Base-by-base conservation (phyloP, 495 filamentous ascomycete genomes). In the Delitschia confertaspora region DNA sequence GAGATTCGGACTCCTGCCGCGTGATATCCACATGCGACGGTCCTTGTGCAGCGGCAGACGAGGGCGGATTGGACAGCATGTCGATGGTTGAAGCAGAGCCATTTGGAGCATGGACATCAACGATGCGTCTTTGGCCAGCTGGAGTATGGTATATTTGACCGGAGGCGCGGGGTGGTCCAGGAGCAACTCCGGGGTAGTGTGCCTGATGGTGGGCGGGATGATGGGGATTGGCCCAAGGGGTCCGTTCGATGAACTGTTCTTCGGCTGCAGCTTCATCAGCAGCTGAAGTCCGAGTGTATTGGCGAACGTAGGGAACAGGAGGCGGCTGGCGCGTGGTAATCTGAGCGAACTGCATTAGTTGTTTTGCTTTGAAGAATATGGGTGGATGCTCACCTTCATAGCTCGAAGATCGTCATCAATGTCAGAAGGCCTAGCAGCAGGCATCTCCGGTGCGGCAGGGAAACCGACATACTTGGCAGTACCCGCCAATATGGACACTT, bases 391-490 rank as follows among this genome's bases (percentile, higher is more conserved):
- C 70, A 95, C 91, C 33, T 78, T 82, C 73, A 98, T 95, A 47
- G 78, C 82, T 58, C 85, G 79, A 26, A 95, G 67, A 64, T 98
- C 91, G 37, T 86, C 82, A 25, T 93, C 84, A 18, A 87, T 64
- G 47, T 93, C 86, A 13, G 76, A 68, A 7, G 75, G 69, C 10
- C 83, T 76, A 14, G 80, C 83, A 18, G 79, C 73, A 19, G 71
- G 65, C 49, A 98, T 76, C 8, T 79, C 71, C 14, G 91, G 91
- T n/a, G 89, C 89, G 23, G 89, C 89, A 20, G 91, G 91, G 63
- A 95, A 96, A 17, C 91, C 91, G 38, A 93, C 76, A 62, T 95
- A 85, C 61, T 94, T 95, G 5, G 88, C 86, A 42, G 96, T 73
- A 14, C 91, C 89, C 6, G 87, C 80, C 42, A 98, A 72, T 10